Evolutionary conservation across 2,329 filamentous ascomycete genomes (phyloP).

Genomic region (Truncatella angustata): DNA sequence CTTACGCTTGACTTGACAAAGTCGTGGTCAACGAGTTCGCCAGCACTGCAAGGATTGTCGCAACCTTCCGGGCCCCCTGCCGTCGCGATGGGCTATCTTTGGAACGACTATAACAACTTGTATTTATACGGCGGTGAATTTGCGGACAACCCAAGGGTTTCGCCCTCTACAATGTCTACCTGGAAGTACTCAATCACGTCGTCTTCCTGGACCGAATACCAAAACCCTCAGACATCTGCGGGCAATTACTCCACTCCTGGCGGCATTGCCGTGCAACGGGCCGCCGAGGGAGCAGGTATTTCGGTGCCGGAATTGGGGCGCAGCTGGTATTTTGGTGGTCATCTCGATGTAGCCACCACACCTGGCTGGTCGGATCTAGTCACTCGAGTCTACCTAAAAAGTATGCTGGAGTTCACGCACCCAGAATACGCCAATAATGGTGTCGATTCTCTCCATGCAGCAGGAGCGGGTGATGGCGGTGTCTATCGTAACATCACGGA

Average conservation of each 20-base stretch:
- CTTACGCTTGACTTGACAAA: constrained; percentile 69
- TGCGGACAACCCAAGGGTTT: constrained; percentile 57
- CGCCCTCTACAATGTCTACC: constrained; percentile 59
- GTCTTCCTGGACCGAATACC: constrained; percentile 61
- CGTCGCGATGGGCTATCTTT: constrained; percentile 72
- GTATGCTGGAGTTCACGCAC: constrained; percentile 73
- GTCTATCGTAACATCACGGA: constrained; percentile 73
- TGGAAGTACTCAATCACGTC: constrained; percentile 69
- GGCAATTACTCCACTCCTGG: constrained; percentile 61
- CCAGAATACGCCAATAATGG: constrained; percentile 66
- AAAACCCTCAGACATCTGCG: constrained; percentile 57
- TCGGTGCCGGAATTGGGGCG: constrained; percentile 67
- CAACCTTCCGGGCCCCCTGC: constrained; percentile 68
- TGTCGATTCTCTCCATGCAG: constrained; percentile 52
- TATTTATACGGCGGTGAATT: constrained; percentile 76
- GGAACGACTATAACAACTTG: constrained; percentile 68
- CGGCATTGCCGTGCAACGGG: constrained; percentile 59
- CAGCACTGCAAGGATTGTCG: constrained; percentile 60
- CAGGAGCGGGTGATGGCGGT: constrained; percentile 59
- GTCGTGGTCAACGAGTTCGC: constrained; percentile 67
- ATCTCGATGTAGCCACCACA: constrained; percentile 61
- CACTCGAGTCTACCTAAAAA: constrained; percentile 67
- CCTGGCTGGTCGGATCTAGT: constrained; percentile 66
- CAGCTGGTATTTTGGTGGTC: constrained; percentile 78
- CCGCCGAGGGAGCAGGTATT: constrained; percentile 71